Evolutionary conservation across 2,329 filamentous ascomycete species (phyloP), one percentile per base, ranked within the genome.

Genomic region (Cladosporium oxysporum): DNA sequence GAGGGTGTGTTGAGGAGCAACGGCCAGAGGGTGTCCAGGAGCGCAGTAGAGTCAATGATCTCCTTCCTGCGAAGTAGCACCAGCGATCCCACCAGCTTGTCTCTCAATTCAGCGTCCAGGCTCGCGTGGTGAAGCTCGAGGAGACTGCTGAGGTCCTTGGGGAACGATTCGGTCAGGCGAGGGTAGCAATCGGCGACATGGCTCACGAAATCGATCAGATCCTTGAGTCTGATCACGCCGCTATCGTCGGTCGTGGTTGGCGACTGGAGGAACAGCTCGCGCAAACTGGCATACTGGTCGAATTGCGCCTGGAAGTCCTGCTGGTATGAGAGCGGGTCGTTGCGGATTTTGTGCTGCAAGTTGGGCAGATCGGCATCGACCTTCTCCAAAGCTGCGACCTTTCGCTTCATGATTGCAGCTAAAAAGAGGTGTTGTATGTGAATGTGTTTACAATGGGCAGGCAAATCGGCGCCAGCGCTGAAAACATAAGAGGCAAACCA

Each of bases 141-240:
- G 66, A 99, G 90, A 35, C 88, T 84, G 74, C 92, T 92, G 58
- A 99, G 83, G 69, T 97, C 91, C 50, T 89, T 84, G 26, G 93
- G 87, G 71, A 97, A 98, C 11, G 85, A 83, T 62, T 84, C 84
- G 1, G 93, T 93, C 68, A 94, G 86, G 66, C 90, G 87, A 60
- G 92, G 92, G 79, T 96, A 99, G 81, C 92, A 96, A 76, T 97
- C 93, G 76, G 94, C 91, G 68, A 96, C 91, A 80, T 99, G 95
- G 23, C 93, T 89, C 72, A 98, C 89, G 73, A 99, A 91, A 75
- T 98, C 94, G 73, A 99, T 91, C 71, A 97, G 86, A 75, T 98
- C 93, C 73, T 91, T 90, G 72, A 99, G 90, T 14, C 92, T 92
- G 64, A 95, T 88, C 66, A 94, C 84, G 57, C 92, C 91, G 55